These are phyloP conservation scores for Allantophomopsis lycopodina DNA, from an alignment of 2,329 filamentous ascomycete genomes.

Conservation along the genomic window DNA sequence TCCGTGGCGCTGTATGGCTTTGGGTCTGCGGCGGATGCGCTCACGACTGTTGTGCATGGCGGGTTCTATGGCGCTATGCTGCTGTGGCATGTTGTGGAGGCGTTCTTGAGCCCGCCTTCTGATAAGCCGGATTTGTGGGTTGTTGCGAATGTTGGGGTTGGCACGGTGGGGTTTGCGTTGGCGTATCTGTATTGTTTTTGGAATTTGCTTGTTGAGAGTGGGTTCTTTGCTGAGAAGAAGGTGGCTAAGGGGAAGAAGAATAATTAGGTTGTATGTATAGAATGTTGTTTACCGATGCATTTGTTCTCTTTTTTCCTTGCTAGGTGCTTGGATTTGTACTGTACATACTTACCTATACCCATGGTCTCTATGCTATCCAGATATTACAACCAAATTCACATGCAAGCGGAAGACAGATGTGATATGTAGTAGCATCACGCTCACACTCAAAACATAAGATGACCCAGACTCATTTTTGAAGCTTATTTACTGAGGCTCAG, in stretches of 20 bases:
- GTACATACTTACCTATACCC: too few species aligned
- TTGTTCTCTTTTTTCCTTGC: too few species aligned
- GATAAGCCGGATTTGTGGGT: constrained; percentile 91
- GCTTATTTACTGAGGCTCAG: too few species aligned
- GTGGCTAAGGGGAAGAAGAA: neutral
- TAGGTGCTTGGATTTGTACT: too few species aligned
- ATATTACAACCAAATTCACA: too few species aligned
- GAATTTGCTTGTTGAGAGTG: constrained; percentile 44
- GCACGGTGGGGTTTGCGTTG: constrained; percentile 70
- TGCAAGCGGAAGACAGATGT: too few species aligned
- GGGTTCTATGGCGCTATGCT: constrained; percentile 67
- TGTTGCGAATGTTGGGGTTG: constrained; percentile 77
- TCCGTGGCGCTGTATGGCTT: constrained; percentile 52
- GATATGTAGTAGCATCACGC: too few species aligned
- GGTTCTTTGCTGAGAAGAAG: neutral
- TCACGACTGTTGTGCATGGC: constrained; percentile 58
- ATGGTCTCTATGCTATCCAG: too few species aligned
- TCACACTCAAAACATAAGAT: too few species aligned
- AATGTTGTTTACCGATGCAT: too few species aligned
- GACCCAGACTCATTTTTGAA: too few species aligned
- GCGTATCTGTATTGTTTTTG: constrained; percentile 89
- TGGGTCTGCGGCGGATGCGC: constrained; percentile 30
- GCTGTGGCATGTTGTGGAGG: constrained; percentile 68
- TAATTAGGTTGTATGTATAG: too few species aligned
- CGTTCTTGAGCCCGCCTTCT: constrained; percentile 50